Evolutionary conservation across 73 alveolate species (phyloP).

Genomic region (Breviolum minutum): DNA sequence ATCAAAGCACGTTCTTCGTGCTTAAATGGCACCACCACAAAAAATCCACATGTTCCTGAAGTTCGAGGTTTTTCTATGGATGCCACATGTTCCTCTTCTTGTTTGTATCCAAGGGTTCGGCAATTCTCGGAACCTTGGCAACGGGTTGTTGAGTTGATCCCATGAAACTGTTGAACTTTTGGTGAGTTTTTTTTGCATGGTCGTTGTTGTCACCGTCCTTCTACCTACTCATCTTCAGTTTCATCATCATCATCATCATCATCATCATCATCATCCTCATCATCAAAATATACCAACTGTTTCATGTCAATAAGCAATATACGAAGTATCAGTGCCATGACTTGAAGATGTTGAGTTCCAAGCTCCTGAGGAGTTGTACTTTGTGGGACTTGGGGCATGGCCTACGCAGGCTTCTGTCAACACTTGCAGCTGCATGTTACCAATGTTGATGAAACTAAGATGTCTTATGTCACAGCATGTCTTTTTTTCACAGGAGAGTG

Average conservation of each 20-base stretch:
- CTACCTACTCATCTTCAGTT: neutral
- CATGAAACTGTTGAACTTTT: neutral
- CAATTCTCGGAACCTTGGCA: slow-evolving; percentile 10
- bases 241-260: no score
- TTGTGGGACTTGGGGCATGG: slow-evolving; percentile 66
- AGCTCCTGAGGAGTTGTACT: neutral
- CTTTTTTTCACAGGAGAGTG: no score
- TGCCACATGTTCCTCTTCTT: slow-evolving; percentile 31
- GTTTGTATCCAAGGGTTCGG: neutral
- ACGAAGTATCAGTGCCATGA: no score
- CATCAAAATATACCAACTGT: no score
- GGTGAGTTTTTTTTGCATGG: neutral
- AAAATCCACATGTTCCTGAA: no score
- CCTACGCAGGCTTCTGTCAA: slow-evolving; percentile 40
- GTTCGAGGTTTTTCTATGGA: slow-evolving; percentile 13
- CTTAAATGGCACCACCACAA: no score
- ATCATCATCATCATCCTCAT: no score
- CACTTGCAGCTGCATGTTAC: neutral
- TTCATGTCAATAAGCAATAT: no score
- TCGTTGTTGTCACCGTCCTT: neutral
- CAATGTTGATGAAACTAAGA: neutral
- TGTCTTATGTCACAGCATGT: no score
- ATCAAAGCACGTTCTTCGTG: no score
- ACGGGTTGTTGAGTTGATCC: neutral
- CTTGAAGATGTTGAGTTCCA: no score